Evolutionary conservation across 2,329 filamentous ascomycete genomes (phyloP), one percentile per base, ranked within the genome.

Genomic region (Aspergillus flavus): DNA sequence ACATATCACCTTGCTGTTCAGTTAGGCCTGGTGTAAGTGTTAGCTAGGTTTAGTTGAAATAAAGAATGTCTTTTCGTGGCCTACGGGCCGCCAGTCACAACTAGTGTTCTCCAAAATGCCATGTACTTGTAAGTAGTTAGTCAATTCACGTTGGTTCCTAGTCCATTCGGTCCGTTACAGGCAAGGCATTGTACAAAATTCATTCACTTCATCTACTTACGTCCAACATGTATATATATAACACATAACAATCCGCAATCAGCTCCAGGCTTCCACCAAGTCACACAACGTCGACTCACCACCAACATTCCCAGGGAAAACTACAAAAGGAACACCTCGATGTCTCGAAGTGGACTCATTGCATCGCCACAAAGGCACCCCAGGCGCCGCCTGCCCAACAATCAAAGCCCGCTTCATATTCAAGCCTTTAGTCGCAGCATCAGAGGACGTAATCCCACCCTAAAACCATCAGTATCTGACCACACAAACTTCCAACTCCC

Each of bases 301-400:
- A 1, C 85, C 86, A 2, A 87, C 85, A 72, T 87, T 87, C 0
- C 85, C 85, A 0, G 85, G 86, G 58, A 87, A 87, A 0, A 87
- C 85, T 2, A 87, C 82, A 69, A 85, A 87, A 0, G 84, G 84
- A 12, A 87, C 72, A 1, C 82, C 83, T 0, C 77, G 76, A 74
- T 82, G 84, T 57, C 85, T 83, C 21, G 79, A 81, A 1, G 81
- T 81, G 0, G 76, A 72, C 69, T 88, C 85, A 57, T 86, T 80
- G 61, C 85, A 88, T 55, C 82, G 76, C 86, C 86, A 89, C 0
- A 88, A 76, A 0, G 86, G 85, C 10, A 88, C 84, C 1, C 85
- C 86, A 0, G 84, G 78, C 0, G 85, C 84, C 1, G 86, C 86
- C 66, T 88, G 86, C 0, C 86, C 86, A 0, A 87, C 76, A 45